Evolutionary conservation across 1,284 basidiomycete species (phyloP), one percentile per base, ranked within the genome.

Genomic region (Puccinia coronata): DNA sequence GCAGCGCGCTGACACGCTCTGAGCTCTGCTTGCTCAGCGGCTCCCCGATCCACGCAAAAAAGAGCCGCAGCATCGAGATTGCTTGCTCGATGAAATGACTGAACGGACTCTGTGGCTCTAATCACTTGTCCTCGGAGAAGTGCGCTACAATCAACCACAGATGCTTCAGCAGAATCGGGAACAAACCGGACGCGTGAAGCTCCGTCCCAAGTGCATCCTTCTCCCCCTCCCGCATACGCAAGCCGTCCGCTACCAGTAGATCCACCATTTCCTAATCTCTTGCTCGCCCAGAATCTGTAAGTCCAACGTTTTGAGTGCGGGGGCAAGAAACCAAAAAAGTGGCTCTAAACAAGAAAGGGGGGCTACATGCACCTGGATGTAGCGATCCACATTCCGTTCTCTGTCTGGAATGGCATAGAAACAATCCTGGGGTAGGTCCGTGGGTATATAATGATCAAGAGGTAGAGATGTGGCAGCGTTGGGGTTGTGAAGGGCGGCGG

Each of bases 151-250:
- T 94, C 92, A 90, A 90, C 74, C 92, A 91, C 79, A 96, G 88
- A 82, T 92, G 90, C 82, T 89, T 90, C 78, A 94, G 88, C 34
- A 95, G 87, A 82, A 89, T 88, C 23, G 89, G 87, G 83, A 92
- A 92, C 59, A 93, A 86, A 61, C 89, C 88, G n/a, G n/a, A n/a
- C 28, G 91, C 90, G 82, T 91, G 92, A 36, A 95, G 87, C 84
- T 96, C 94, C 11, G 88, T 88, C 3, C 94, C 93, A 11, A 96
- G 86, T 0, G 93, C 93, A 82, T 94, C 93, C 84, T 91, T 90
- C 3, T 92, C 92, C 6, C 90, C 89, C 84, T 95, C 92, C 23
- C 93, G 90, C 41, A 92, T 90, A 71, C 90, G 88, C 2, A 91
- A 88, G 73, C 90, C 89, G 28, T 91, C 89, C 43, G 89, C 88